Evolutionary conservation across 2,329 filamentous ascomycete genomes (phyloP).

Genomic region (Dactylellina parvicollis): DNA sequence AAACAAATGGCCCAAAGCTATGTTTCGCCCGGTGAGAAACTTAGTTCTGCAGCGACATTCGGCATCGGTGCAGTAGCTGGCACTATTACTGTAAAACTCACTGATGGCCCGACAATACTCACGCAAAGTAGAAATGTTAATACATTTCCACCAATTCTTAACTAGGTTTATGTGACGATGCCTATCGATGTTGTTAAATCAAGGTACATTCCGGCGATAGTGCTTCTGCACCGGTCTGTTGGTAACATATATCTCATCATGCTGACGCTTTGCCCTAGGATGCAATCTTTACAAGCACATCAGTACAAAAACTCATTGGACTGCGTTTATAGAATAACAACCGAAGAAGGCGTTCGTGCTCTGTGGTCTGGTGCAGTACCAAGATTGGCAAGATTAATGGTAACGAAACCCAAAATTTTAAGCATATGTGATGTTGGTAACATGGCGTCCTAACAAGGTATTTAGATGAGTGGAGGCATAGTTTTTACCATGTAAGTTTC

Average conservation of each 20-base stretch:
- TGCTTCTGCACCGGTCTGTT: background rate
- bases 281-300: slow-evolving; percentile 93
- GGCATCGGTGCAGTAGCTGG: slow-evolving; percentile 89
- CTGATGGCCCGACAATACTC: background rate
- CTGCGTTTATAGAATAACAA: slow-evolving; percentile 84
- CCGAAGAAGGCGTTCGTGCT: slow-evolving; percentile 85
- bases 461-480: slow-evolving; percentile 82
- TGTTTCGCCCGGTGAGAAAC: slow-evolving; percentile 91
- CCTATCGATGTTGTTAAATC: slow-evolving; percentile 95
- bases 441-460: background rate
- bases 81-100: slow-evolving; percentile 84
- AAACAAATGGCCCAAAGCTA: slow-evolving; percentile 93
- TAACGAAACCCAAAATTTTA: slow-evolving; percentile 5
- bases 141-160: background rate
- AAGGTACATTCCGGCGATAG: slow-evolving; percentile 61
- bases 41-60: slow-evolving; percentile 87
- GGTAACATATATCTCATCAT: background rate
- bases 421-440: background rate
- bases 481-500: slow-evolving; percentile 83
- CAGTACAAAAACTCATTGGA: slow-evolving; percentile 87
- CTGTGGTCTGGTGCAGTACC: slow-evolving; percentile 96
- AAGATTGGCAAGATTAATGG: slow-evolving; percentile 80
- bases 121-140: slow-evolving; percentile 2
- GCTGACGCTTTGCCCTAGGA: slow-evolving; percentile 64
- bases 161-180: slow-evolving; percentile 67